Evolutionary conservation across 768 basidiomycete species (phyloP), one percentile per base, ranked within the genome.

Genomic region (Rubroboletus pulcherrimus): DNA sequence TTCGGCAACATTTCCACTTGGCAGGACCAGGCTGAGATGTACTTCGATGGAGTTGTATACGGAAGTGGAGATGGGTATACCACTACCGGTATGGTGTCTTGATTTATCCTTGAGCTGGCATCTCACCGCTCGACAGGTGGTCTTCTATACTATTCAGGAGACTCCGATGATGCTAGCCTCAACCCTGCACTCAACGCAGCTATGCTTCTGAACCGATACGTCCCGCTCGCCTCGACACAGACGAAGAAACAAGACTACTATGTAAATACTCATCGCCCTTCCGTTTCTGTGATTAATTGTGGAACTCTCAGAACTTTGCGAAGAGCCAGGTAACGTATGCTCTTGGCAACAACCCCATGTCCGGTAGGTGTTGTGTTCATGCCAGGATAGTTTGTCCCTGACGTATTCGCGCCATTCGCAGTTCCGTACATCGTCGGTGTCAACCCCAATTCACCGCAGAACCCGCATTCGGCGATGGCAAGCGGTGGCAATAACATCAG

Each of bases 291-390:
- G 30, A 50, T 46, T 63, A 19, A 64, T 51, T 9, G 4, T 43
- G 54, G 29, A 51, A 24, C 52, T 29, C 38, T 42, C 58, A 92
- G 90, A 70, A 72, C 46, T 93, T 88, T 65, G 90, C 91, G 0
- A 81, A 86, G 67, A 74, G 71, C 34, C 94, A 98, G 69, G 62
- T 95, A 11, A 80, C 89, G 64, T 98, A 97, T 70, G 79, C 78
- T 4, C 78, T 97, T 7, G 95, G 95, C 37, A 83, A 88, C 48
- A 98, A 98, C 66, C 86, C 93, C 0, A 95, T 94, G 92, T 84
- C 81, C 55, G 81, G 91, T 89, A 63, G 46, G 78, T 66, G 33
- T 24, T 10, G 19, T 15, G 24, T 43, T 55, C 33, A 8, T 5
- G 34, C 37, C n/a, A 24, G 7, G 34, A 47, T 21, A 26, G n/a